These are phyloP conservation scores for Immersiporthe knoxdaviesiana DNA, from an alignment of 2,329 filamentous ascomycete species.

Conservation along the genomic window DNA sequence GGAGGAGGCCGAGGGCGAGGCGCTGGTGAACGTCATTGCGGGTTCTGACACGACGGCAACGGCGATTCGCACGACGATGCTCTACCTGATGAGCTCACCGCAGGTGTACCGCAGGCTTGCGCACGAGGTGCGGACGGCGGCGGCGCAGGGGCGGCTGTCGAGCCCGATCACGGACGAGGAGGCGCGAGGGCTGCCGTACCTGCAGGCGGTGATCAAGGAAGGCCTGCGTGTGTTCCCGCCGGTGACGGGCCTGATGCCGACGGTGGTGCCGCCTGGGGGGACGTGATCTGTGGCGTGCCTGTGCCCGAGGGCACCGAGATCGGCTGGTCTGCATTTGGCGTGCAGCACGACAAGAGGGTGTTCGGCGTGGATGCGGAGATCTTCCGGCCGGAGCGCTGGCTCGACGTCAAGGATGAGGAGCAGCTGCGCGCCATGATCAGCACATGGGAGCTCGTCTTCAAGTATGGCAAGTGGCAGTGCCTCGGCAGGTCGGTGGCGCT, in stretches of 20 bases:
- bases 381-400: constrained; percentile 55
- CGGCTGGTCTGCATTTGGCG: constrained; percentile 46
- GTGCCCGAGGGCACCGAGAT: constrained; percentile 52
- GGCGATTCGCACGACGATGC: constrained; percentile 49
- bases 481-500: constrained; percentile 50
- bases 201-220: constrained; percentile 56
- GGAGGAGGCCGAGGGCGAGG: constrained; percentile 48
- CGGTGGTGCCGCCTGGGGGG: constrained; percentile 44
- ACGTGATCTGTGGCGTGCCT: constrained; percentile 43
- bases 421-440: constrained; percentile 41
- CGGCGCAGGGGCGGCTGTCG: constrained; percentile 38
- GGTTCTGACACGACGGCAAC: constrained; percentile 58
- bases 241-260: constrained; percentile 42
- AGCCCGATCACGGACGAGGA: constrained; percentile 43
- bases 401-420: constrained; percentile 43
- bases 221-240: constrained; percentile 51
- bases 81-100: constrained; percentile 51
- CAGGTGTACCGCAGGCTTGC: constrained; percentile 46
- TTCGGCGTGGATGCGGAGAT: constrained; percentile 46
- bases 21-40: constrained; percentile 48
- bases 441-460: constrained; percentile 49
- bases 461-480: constrained; percentile 47
- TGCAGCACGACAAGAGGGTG: constrained; percentile 43
- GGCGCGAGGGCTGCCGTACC: constrained; percentile 47
- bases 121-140: constrained; percentile 45